phyloP scores from a whole-genome alignment of 345 rosid genomes.

The Eucalyptus cloeziana region DNA sequence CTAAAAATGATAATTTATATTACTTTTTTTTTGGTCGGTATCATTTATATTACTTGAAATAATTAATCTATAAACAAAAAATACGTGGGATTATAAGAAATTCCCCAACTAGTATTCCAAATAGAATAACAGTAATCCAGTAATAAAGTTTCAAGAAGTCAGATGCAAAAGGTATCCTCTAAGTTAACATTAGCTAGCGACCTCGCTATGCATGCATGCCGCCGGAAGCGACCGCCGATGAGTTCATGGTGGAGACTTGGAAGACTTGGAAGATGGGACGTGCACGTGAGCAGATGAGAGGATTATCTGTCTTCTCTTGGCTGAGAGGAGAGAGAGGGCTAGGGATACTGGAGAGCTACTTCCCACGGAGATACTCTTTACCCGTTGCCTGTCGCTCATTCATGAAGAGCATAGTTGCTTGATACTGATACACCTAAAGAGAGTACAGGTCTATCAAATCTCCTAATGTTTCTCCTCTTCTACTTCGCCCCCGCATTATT shows the following conservation, averaged over 20 bases:
- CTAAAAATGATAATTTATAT: no score
- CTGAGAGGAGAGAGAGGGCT: neutral
- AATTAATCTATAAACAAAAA: neutral
- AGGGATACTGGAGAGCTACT: neutral
- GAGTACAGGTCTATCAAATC: neutral
- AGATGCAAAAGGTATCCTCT: neutral
- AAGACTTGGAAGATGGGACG: neutral
- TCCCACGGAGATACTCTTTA: neutral
- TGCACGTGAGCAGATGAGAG: neutral
- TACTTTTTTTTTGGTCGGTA: neutral
- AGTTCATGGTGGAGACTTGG: neutral
- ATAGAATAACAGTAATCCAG: neutral
- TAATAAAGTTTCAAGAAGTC: neutral
- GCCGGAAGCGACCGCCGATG: neutral
- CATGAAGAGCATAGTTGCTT: neutral
- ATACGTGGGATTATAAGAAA: neutral
- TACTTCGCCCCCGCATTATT: neutral
- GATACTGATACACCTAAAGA: neutral
- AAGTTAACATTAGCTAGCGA: neutral
- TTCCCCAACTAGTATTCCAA: neutral
- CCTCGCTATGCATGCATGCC: neutral
- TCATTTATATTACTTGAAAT: neutral
- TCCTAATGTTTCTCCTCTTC: neutral
- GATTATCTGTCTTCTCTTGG: neutral
- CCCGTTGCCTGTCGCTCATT: neutral